Base-by-base conservation (phyloP, 257 asterid genomes). In the Nicotiana attenuata region DNA sequence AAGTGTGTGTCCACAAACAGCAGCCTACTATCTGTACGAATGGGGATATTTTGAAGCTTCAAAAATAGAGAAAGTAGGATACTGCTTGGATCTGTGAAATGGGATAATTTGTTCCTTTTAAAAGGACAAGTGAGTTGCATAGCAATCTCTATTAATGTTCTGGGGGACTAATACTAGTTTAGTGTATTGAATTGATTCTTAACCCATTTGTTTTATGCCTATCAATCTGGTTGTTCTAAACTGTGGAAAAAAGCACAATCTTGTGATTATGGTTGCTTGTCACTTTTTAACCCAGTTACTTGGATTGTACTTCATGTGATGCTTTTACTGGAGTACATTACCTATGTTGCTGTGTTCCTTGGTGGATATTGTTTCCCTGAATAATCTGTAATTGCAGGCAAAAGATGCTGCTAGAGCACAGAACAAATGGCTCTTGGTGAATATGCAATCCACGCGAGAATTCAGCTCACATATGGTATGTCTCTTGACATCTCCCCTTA, bases 401-500 rank as follows among this genome's bases (percentile, higher is more conserved):
- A 96, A 96, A 88, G 98, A 94, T 87, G 82, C 89, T 77, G 96
- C 98, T 8, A 94, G 85, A 84, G 53, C 56, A 29, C 94, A 89
- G 90, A 90, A 94, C 84, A 94, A 91, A 83, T 96, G 99, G 99
- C 98, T 94, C 81, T 87, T 96, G 71, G 90, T 94, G 59, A 96
- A 94, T 92, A 87, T 96, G 90, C 99, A 96, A 88, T 96, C 98
- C 56, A 92, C 95, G 52, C 89, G 80, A 84, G 99, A 94, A 88
- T 96, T 96, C 86, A 93, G 93, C 90, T 96, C 99, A 41, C 99
- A 96, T 86, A 94, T 93, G 99, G 99, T 96, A 91, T 67, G 71
- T 69, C 24, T 80, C 83, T 84, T 63, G 64, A 68, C 24, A 35
- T 82, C 83, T 52, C 55, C 35, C 63, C 79, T 24, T 57, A 8